Percentiles rank a stretch among this genome's conserved stretches.
Evolutionary conservation across 345 rosid species (phyloP).

Genomic region (Nephelium lappaceum): DNA sequence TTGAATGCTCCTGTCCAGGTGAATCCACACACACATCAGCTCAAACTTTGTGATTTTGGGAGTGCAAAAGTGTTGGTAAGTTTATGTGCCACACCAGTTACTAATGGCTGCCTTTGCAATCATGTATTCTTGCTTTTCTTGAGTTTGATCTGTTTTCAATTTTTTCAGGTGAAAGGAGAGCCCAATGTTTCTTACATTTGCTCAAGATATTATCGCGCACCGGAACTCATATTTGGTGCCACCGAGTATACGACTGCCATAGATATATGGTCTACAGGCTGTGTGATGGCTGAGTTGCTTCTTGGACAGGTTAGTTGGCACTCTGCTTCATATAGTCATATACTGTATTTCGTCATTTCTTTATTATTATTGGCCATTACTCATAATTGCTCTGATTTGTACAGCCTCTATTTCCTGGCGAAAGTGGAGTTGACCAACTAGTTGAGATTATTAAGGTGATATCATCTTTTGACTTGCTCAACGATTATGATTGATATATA

Average conservation of each 20-base stretch:
- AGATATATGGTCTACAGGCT: slow-evolving; percentile 97
- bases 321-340: slow-evolving; percentile 6
- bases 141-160: slow-evolving; percentile 21
- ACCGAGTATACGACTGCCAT: slow-evolving; percentile 95
- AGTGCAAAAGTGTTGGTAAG: slow-evolving; percentile 93
- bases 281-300: slow-evolving; percentile 96
- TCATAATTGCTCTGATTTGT: slow-evolving; percentile 17
- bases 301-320: slow-evolving; percentile 71
- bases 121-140: slow-evolving; percentile 16
- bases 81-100: slow-evolving; percentile 13
- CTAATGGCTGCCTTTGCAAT: background rate
- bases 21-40: slow-evolving; percentile 86
- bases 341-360: slow-evolving; percentile 4
- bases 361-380: slow-evolving; percentile 4
- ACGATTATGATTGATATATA: background rate
- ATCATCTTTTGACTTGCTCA: slow-evolving; percentile 9
- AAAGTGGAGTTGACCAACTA: slow-evolving; percentile 95
- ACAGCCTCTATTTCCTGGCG: slow-evolving; percentile 98
- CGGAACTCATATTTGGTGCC: slow-evolving; percentile 96
- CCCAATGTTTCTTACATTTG: slow-evolving; percentile 95
- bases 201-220: slow-evolving; percentile 95
- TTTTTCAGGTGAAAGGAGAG: slow-evolving; percentile 77
- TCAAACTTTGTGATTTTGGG: slow-evolving; percentile 93
- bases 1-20: slow-evolving; percentile 52
- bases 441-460: slow-evolving; percentile 96